Conservation (phyloP, 2,329 filamentous ascomycete genomes). For the Fusarium sublunatum region DNA sequence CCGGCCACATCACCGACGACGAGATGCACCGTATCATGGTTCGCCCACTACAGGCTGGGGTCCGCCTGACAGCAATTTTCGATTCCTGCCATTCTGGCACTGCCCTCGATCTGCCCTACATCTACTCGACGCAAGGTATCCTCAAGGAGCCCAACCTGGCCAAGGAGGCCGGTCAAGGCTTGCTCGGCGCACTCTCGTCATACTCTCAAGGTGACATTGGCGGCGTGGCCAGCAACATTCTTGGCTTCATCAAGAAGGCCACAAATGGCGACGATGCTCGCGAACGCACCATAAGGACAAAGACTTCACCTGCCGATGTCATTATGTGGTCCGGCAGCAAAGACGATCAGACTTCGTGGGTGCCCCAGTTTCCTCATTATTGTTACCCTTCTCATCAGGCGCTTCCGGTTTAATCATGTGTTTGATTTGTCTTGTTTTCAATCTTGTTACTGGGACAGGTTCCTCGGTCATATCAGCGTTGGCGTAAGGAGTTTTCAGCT, state of each 20-base stretch:
- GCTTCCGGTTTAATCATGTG: constrained; percentile 28
- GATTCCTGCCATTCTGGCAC: constrained; percentile 76
- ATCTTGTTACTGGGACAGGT: constrained; percentile 21
- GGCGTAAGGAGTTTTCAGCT: constrained; percentile 34
- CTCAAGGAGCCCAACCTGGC: constrained; percentile 76
- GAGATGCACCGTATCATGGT: constrained; percentile 83
- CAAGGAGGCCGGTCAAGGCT: constrained; percentile 73
- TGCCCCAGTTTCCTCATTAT: constrained; percentile 51
- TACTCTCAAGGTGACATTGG: constrained; percentile 79
- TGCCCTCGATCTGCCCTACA: constrained; percentile 73
- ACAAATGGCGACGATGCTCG: constrained; percentile 84
- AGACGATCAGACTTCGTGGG: constrained; percentile 92
- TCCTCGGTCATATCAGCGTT: constrained; percentile 24
- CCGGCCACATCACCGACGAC: constrained; percentile 85
- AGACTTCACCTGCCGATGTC: constrained; percentile 94
- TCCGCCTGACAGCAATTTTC: constrained; percentile 71
- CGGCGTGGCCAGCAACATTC: constrained; percentile 82
- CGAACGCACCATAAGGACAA: constrained; percentile 83
- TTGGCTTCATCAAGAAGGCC: constrained; percentile 90
- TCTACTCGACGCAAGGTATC: constrained; percentile 75
- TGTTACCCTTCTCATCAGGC: constrained; percentile 26
- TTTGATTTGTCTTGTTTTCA: constrained; percentile 9
- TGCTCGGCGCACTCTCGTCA: constrained; percentile 69
- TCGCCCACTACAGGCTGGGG: constrained; percentile 64
- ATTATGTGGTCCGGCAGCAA: constrained; percentile 99